phyloP scores from a whole-genome alignment of 768 basidiomycete species.

The Sistotremastrum niveocremeum region DNA sequence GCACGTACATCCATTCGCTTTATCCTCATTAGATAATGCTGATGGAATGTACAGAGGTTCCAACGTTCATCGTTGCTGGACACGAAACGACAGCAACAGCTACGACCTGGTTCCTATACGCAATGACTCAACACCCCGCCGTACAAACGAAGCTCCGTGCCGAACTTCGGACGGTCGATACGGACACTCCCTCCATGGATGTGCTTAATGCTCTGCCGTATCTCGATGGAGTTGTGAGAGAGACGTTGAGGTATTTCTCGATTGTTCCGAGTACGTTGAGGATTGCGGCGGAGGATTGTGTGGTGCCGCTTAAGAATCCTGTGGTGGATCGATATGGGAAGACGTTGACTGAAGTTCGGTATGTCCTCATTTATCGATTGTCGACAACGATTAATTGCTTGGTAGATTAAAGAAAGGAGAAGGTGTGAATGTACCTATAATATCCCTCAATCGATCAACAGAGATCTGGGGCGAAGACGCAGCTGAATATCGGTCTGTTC shows the following conservation, averaged over 20 bases:
- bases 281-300: constrained; percentile 6
- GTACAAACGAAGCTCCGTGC: constrained; percentile 23
- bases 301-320: constrained; percentile 6
- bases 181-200: constrained; percentile 16
- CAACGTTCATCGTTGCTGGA: constrained; percentile 13
- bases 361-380: background rate
- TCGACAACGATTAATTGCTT: background rate
- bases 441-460: constrained; percentile 13
- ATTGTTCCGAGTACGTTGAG: constrained; percentile 5
- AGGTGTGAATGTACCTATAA: constrained; percentile 12
- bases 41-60: constrained; percentile 5
- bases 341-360: background rate
- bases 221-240: constrained; percentile 16
- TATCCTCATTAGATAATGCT: too few species aligned
- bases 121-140: constrained; percentile 19
- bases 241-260: constrained; percentile 8
- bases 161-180: constrained; percentile 16
- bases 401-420: constrained; percentile 5
- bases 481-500: constrained; percentile 9
- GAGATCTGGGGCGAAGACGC: constrained; percentile 22
- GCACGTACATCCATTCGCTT: background rate
- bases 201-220: constrained; percentile 17
- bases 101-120: constrained; percentile 20
- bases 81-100: constrained; percentile 18
- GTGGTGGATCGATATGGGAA: constrained; percentile 5